phyloP scores from a whole-genome alignment of 2,329 filamentous ascomycete species.

The Trichoderma hamatum region DNA sequence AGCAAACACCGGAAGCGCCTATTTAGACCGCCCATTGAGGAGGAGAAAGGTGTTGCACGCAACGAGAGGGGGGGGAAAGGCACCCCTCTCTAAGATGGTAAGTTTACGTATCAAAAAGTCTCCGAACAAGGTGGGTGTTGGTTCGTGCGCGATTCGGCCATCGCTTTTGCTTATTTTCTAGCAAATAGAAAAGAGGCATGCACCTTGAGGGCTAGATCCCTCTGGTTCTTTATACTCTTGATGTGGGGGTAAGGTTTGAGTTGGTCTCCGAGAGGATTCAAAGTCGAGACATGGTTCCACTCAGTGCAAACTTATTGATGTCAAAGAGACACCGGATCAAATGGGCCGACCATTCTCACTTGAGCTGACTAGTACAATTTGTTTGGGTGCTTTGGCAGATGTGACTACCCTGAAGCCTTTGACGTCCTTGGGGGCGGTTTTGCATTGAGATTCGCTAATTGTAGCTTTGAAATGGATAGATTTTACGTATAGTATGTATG shows the following conservation, averaged over 20 bases:
- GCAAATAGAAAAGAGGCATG: conserved; percentile 1
- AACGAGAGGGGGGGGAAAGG: not conserved
- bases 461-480: not conserved
- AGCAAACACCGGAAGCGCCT: not conserved
- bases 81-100: not conserved
- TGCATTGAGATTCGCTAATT: not conserved
- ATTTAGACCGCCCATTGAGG: conserved; percentile 20
- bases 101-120: conserved; percentile 10
- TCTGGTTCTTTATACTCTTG: not conserved
- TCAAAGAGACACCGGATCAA: not conserved
- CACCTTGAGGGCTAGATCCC: conserved; percentile 8
- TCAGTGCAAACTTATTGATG: not conserved
- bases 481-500: not conserved
- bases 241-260: conserved; percentile 3
- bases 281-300: not conserved
- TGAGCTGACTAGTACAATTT: not conserved
- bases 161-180: not conserved
- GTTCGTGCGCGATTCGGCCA: not conserved
- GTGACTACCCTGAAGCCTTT: not conserved
- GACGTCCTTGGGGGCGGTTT: not conserved
- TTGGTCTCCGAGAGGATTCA: not conserved
- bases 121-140: conserved; percentile 11
- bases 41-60: not conserved
- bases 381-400: not conserved
- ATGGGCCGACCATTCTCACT: not conserved